These are phyloP conservation scores for Agaricus sinodeliciosus DNA, from an alignment of 768 basidiomycete genomes.

Conservation along the genomic window DNA sequence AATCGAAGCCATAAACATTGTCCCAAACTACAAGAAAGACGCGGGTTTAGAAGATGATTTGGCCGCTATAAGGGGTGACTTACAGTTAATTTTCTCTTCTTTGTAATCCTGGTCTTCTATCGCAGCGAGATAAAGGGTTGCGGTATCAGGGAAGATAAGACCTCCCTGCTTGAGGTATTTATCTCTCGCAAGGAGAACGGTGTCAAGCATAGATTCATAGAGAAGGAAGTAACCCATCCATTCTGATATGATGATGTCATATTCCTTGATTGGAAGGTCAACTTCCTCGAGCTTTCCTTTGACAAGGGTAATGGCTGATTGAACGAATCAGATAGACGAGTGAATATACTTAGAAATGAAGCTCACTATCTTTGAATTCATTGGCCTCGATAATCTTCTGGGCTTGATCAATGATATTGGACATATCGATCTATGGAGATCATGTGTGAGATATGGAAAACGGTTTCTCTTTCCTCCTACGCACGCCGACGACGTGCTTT, in stretches of 20 bases:
- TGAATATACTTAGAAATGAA: neutral
- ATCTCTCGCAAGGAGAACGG: slow-evolving; percentile 93
- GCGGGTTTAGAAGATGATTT: no score
- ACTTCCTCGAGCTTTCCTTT: slow-evolving; percentile 98
- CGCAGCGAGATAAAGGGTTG: slow-evolving; percentile 87
- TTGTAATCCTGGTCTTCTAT: slow-evolving; percentile 99
- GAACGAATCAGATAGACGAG: slow-evolving; percentile 8
- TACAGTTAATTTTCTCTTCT: slow-evolving; percentile 99
- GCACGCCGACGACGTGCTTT: slow-evolving; percentile 85
- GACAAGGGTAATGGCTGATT: slow-evolving; percentile 85
- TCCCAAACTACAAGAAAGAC: slow-evolving; percentile 81
- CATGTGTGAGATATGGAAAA: slow-evolving; percentile 8
- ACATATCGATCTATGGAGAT: slow-evolving; percentile 88
- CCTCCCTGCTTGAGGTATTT: slow-evolving; percentile 91
- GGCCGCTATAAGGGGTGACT: slow-evolving; percentile 23
- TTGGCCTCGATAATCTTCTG: slow-evolving; percentile 95
- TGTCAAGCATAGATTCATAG: slow-evolving; percentile 99
- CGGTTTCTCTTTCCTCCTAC: slow-evolving; percentile 20
- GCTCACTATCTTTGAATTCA: slow-evolving; percentile 89
- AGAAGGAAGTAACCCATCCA: slow-evolving; percentile 99
- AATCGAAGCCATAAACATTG: slow-evolving; percentile 99
- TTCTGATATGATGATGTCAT: slow-evolving; percentile 98
- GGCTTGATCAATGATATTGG: slow-evolving; percentile 99
- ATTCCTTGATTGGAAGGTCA: slow-evolving; percentile 81
- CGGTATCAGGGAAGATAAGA: slow-evolving; percentile 93